Evolutionary conservation across 2,329 filamentous ascomycete genomes (phyloP).

Genomic region (Teratosphaeria nubilosa): DNA sequence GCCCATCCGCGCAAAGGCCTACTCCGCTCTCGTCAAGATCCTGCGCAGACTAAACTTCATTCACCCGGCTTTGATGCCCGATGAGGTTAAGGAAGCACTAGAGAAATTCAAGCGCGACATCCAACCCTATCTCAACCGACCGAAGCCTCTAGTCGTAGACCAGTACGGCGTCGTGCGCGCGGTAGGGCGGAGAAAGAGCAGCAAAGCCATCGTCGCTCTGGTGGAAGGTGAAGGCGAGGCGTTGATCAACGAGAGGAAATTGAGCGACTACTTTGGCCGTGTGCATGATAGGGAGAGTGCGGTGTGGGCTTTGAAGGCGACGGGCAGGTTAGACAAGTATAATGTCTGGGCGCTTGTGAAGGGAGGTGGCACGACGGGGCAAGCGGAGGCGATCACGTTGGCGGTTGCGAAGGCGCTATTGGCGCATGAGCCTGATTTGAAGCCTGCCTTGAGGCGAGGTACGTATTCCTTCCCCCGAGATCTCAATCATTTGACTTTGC

Average conservation of each 20-base stretch:
- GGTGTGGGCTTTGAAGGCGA: conserved; percentile 78
- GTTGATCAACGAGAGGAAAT: conserved; percentile 77
- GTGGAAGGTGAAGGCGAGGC: conserved; percentile 90
- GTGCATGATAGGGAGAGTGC: conserved; percentile 92
- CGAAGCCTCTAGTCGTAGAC: conserved; percentile 59
- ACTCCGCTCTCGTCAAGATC: conserved; percentile 63
- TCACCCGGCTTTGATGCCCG: conserved; percentile 64
- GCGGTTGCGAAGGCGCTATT: conserved; percentile 80
- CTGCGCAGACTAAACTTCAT: conserved; percentile 78
- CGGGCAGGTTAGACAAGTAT: conserved; percentile 83
- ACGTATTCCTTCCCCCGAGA: conserved; percentile 40
- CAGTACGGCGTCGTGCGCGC: conserved; percentile 67
- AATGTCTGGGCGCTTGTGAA: conserved; percentile 81
- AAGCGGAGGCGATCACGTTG: conserved; percentile 88
- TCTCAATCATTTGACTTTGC: conserved; percentile 10
- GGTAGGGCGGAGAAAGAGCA: conserved; percentile 78
- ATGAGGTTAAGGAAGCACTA: conserved; percentile 56
- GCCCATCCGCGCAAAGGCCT: conserved; percentile 64
- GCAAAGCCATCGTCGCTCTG: conserved; percentile 72
- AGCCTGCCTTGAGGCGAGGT: conserved; percentile 82
- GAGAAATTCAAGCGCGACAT: conserved; percentile 63
- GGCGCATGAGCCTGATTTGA: conserved; percentile 85
- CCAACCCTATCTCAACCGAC: conserved; percentile 56
- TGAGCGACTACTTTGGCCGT: conserved; percentile 72
- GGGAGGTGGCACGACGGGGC: conserved; percentile 86